phyloP scores from a whole-genome alignment of 2,329 filamentous ascomycete species.

The Cladosporium sphaerospermum region DNA sequence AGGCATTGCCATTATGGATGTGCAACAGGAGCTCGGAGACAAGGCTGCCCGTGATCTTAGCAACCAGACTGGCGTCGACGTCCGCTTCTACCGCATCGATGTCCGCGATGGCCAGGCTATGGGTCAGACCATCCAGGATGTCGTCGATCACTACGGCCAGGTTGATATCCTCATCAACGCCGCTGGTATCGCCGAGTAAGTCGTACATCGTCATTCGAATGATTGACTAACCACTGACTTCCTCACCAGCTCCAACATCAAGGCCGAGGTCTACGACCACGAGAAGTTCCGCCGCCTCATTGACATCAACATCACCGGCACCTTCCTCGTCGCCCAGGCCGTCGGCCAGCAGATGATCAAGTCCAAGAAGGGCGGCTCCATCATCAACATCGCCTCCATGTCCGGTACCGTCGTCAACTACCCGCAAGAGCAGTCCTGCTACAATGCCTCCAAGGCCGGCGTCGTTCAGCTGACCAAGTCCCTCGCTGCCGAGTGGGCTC shows the following conservation, averaged over 20 bases:
- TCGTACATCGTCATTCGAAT: constrained; percentile 11
- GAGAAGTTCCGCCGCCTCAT: constrained; percentile 72
- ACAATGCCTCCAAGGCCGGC: constrained; percentile 78
- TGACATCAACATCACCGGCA: constrained; percentile 76
- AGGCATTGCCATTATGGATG: constrained; percentile 68
- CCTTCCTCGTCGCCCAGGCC: constrained; percentile 67
- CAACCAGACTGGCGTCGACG: constrained; percentile 64
- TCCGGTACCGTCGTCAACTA: constrained; percentile 40
- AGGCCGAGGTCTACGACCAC: constrained; percentile 69
- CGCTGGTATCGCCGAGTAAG: constrained; percentile 68
- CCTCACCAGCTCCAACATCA: constrained; percentile 63
- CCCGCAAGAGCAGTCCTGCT: constrained; percentile 71
- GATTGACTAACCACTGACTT: constrained; percentile 10
- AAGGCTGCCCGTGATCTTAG: constrained; percentile 63
- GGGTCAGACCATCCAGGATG: constrained; percentile 60
- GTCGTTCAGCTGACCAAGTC: constrained; percentile 74
- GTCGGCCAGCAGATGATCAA: constrained; percentile 57
- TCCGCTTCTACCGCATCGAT: constrained; percentile 73
- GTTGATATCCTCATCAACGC: constrained; percentile 74
- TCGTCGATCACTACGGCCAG: constrained; percentile 60
- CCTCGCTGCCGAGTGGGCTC: constrained; percentile 77
- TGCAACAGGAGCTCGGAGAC: constrained; percentile 69
- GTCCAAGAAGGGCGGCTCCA: constrained; percentile 63
- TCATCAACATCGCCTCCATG: constrained; percentile 69
- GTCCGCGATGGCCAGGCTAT: constrained; percentile 67